A percentile compares a stretch with the other conserved stretches of the same genome.
These are phyloP conservation scores for Rachicladosporium sp. DNA, from an alignment of 2,329 filamentous ascomycete genomes.

Conservation along the genomic window DNA sequence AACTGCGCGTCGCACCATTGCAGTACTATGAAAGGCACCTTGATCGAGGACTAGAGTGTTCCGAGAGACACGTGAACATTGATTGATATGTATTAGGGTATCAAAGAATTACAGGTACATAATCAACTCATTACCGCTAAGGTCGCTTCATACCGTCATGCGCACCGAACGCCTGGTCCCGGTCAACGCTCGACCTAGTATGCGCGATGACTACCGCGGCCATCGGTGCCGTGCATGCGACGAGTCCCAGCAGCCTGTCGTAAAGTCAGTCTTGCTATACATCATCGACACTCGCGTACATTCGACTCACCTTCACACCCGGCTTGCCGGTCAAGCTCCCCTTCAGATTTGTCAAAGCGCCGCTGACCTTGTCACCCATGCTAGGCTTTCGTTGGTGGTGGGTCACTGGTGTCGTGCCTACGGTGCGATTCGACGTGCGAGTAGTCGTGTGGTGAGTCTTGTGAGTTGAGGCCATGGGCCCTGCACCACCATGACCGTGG, in stretches of 20 bases:
- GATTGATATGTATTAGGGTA: too few species aligned
- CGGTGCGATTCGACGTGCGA: slow-evolving; percentile 39
- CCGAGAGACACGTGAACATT: too few species aligned
- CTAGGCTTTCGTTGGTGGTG: slow-evolving; percentile 52
- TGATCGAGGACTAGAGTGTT: too few species aligned
- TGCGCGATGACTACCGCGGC: slow-evolving; percentile 14
- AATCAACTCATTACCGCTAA: too few species aligned
- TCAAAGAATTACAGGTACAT: too few species aligned
- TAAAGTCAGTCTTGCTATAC: too few species aligned
- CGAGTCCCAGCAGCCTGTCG: slow-evolving; percentile 22
- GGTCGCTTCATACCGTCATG: too few species aligned
- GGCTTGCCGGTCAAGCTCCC: slow-evolving; percentile 57
- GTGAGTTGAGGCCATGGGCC: slow-evolving; percentile 14
- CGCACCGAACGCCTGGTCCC: too few species aligned
- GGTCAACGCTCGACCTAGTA: background rate
- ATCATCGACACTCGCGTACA: background rate
- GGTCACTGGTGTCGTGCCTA: background rate
- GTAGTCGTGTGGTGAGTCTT: slow-evolving; percentile 11
- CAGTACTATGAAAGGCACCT: too few species aligned
- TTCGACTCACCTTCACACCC: slow-evolving; percentile 50
- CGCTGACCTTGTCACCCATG: slow-evolving; percentile 66
- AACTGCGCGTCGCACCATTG: too few species aligned
- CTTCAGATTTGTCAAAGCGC: slow-evolving; percentile 61
- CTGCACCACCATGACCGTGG: slow-evolving; percentile 14
- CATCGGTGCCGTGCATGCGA: slow-evolving; percentile 25